Evolutionary conservation across 768 basidiomycete genomes (phyloP).

Genomic region (Naganishia vaughanmartiniae): DNA sequence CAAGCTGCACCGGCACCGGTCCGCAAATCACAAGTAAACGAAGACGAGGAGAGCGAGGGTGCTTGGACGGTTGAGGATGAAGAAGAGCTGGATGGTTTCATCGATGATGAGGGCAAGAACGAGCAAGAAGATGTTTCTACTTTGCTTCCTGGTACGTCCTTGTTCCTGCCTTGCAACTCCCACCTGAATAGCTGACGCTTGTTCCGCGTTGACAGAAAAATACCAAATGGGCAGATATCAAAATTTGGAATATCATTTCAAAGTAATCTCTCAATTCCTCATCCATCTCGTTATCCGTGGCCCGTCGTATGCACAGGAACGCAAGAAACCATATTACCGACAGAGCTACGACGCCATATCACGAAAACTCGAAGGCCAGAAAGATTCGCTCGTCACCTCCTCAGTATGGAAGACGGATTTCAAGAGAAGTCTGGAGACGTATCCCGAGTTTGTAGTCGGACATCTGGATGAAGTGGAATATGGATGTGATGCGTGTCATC

Average conservation of each 20-base stretch:
- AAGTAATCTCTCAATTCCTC: slow-evolving; percentile 81
- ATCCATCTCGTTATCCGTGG: slow-evolving; percentile 69
- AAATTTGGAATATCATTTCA: slow-evolving; percentile 75
- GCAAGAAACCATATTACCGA: slow-evolving; percentile 40
- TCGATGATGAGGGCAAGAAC: slow-evolving; percentile 52
- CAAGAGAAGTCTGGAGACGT: slow-evolving; percentile 63
- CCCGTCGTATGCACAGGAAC: slow-evolving; percentile 31
- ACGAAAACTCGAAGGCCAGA: slow-evolving; percentile 61
- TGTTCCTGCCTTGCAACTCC: slow-evolving; percentile 68
- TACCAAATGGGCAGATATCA: slow-evolving; percentile 79
- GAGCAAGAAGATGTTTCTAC: slow-evolving; percentile 38
- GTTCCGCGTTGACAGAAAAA: slow-evolving; percentile 62
- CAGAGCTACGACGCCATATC: slow-evolving; percentile 39
- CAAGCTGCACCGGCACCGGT: not conserved
- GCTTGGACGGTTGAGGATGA: slow-evolving; percentile 32
- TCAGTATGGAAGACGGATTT: slow-evolving; percentile 76
- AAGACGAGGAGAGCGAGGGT: slow-evolving; percentile 60
- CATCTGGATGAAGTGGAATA: slow-evolving; percentile 61
- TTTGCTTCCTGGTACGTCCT: slow-evolving; percentile 50
- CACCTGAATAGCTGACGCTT: slow-evolving; percentile 65
- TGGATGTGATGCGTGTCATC: slow-evolving; percentile 77
- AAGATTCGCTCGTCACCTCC: slow-evolving; percentile 76
- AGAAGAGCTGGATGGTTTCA: slow-evolving; percentile 46
- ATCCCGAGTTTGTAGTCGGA: slow-evolving; percentile 63
- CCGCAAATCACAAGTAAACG: slow-evolving; percentile 55